These are phyloP conservation scores for Clavispora fructus DNA, from an alignment of 805 yeast species.

Conservation along the genomic window DNA sequence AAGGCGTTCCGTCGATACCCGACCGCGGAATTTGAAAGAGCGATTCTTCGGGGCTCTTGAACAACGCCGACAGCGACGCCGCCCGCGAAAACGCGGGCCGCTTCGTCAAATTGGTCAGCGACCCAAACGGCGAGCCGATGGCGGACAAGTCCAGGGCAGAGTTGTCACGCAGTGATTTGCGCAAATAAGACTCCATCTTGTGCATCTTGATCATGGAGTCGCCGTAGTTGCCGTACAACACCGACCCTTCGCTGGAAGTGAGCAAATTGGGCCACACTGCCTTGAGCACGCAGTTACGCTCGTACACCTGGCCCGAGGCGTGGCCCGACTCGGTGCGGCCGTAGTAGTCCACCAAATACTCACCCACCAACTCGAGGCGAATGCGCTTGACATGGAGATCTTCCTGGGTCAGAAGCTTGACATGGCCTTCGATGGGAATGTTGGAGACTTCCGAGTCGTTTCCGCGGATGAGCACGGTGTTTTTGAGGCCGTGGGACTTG, in stretches of 20 bases:
- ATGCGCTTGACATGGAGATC: conserved; percentile 36
- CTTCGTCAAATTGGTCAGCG: background rate
- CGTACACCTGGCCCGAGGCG: conserved; percentile 30
- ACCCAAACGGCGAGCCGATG: background rate
- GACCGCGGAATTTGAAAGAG: conserved; percentile 25
- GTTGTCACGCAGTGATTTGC: conserved; percentile 7
- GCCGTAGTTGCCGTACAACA: conserved; percentile 39
- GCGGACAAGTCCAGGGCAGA: conserved; percentile 8
- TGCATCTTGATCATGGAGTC: conserved; percentile 21
- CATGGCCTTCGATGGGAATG: conserved; percentile 40
- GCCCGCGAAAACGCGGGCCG: conserved; percentile 27
- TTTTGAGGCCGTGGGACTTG: conserved; percentile 36
- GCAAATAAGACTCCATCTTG: conserved; percentile 14
- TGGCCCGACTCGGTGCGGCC: conserved; percentile 26
- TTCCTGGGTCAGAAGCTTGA: conserved; percentile 42
- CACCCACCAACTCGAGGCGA: conserved; percentile 38
- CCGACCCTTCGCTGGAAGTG: conserved; percentile 31
- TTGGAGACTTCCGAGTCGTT: conserved; percentile 40
- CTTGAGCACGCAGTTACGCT: conserved; percentile 34
- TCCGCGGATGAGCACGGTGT: conserved; percentile 40
- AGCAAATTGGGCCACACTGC: conserved; percentile 48
- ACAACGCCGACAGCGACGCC: conserved; percentile 24
- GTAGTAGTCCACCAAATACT: conserved; percentile 37
- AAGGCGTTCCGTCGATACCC: conserved; percentile 41
- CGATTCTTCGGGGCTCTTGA: conserved; percentile 11